phyloP scores from a whole-genome alignment of 805 yeast genomes.

The Sungouiozyma intestinalis region DNA sequence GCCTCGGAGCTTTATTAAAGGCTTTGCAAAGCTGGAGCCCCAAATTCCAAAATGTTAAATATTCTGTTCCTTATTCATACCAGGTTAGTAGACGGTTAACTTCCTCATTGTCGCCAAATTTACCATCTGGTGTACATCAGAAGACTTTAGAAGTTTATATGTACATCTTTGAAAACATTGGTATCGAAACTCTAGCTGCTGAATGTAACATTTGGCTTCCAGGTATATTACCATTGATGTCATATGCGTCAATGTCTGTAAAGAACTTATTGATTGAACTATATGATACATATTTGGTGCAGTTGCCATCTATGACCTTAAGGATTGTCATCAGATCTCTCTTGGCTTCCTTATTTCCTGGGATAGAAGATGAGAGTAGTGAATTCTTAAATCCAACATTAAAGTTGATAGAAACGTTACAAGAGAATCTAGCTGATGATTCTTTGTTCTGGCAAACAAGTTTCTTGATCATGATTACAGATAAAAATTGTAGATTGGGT shows the following conservation, averaged over 20 bases:
- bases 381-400: slow-evolving; percentile 64
- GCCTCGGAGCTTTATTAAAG: slow-evolving; percentile 67
- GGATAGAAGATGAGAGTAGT: slow-evolving; percentile 85
- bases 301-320: slow-evolving; percentile 39
- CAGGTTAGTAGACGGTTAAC: slow-evolving; percentile 64
- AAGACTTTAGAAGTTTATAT: slow-evolving; percentile 74
- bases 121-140: slow-evolving; percentile 95
- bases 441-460: slow-evolving; percentile 79
- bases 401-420: slow-evolving; percentile 49
- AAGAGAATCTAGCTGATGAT: slow-evolving; percentile 49
- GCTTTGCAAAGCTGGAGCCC: slow-evolving; percentile 46
- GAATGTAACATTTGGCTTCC: slow-evolving; percentile 78
- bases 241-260: slow-evolving; percentile 81
- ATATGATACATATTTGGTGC: slow-evolving; percentile 44
- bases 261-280: slow-evolving; percentile 66
- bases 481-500: slow-evolving; percentile 74
- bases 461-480: slow-evolving; percentile 63
- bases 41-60: slow-evolving; percentile 27
- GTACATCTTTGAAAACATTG: slow-evolving; percentile 54
- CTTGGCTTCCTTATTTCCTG: slow-evolving; percentile 67
- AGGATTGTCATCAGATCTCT: slow-evolving; percentile 56
- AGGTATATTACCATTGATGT: slow-evolving; percentile 80
- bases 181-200: slow-evolving; percentile 40
- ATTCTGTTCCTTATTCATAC: slow-evolving; percentile 58
- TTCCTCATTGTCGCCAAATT: slow-evolving; percentile 63